Percentiles rank a stretch among this genome's conserved stretches.
Conservation (phyloP, 306 rosid genomes). For the Quercus dentata region DNA sequence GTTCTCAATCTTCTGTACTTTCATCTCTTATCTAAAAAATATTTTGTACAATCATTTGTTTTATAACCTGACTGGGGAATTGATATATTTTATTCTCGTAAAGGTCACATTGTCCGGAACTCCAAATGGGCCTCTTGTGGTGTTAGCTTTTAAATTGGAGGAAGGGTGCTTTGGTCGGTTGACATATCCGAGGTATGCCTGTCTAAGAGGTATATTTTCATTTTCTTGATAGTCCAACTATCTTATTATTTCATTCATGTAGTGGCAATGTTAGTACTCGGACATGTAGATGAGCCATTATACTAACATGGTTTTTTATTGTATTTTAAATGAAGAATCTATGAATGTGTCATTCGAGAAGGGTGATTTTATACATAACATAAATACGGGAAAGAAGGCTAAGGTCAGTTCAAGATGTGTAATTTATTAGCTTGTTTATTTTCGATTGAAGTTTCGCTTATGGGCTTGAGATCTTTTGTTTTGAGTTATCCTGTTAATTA, state of each 20-base stretch:
- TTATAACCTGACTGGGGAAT: slow-evolving; percentile 16
- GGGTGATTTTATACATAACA: slow-evolving; percentile 86
- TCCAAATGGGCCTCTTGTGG: slow-evolving; percentile 96
- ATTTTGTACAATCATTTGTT: neutral
- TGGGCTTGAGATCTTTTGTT: neutral
- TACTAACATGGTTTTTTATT: slow-evolving; percentile 7
- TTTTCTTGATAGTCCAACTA: neutral
- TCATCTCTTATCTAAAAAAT: too few species aligned
- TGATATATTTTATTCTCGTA: slow-evolving; percentile 14
- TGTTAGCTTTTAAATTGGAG: slow-evolving; percentile 95
- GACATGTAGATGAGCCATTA: neutral
- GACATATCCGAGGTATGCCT: slow-evolving; percentile 79
- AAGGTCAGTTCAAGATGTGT: slow-evolving; percentile 53
- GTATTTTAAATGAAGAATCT: slow-evolving; percentile 52
- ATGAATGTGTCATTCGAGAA: slow-evolving; percentile 87
- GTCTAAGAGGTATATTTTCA: slow-evolving; percentile 12
- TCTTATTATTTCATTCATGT: slow-evolving; percentile 4
- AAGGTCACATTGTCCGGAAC: slow-evolving; percentile 72
- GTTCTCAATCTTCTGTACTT: too few species aligned
- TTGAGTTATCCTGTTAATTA: neutral
- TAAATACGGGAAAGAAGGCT: slow-evolving; percentile 86
- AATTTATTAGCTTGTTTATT: slow-evolving; percentile 4
- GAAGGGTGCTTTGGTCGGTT: slow-evolving; percentile 93
- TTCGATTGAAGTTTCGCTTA: neutral
- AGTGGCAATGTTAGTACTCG: neutral